Conservation (phyloP, 2,329 filamentous ascomycete species). For the Kalmusia sp. region DNA sequence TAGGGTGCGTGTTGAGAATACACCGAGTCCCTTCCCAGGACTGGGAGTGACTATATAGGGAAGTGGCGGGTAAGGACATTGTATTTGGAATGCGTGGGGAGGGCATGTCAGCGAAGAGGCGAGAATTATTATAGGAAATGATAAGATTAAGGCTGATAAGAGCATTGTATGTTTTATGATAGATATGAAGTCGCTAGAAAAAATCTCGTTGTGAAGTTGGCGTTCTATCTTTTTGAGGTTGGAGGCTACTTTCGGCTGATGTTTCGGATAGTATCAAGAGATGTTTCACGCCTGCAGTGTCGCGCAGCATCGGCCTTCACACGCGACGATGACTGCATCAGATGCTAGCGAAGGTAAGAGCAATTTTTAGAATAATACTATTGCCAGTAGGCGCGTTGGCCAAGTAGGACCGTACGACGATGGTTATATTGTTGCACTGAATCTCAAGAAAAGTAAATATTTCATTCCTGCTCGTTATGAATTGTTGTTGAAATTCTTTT, state of each 20-base stretch:
- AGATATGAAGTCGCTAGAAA: neutral
- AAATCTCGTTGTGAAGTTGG: neutral
- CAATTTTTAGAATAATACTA: too few relatives aligned
- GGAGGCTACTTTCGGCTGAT: neutral
- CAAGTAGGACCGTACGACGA: too few relatives aligned
- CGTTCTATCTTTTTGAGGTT: neutral
- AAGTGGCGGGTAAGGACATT: slow-evolving; percentile 32
- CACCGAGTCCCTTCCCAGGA: slow-evolving; percentile 51
- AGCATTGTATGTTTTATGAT: neutral
- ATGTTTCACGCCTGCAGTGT: slow-evolving; percentile 11
- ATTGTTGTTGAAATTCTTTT: too few relatives aligned
- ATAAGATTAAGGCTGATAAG: neutral
- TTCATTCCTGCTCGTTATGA: too few relatives aligned
- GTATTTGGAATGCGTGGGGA: slow-evolving; percentile 5
- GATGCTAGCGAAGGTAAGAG: too few relatives aligned
- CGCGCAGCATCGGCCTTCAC: slow-evolving; percentile 2
- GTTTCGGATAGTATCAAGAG: slow-evolving; percentile 5
- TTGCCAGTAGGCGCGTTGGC: too few relatives aligned
- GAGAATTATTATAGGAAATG: slow-evolving; percentile 5
- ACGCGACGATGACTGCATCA: slow-evolving; percentile 2
- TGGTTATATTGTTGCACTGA: too few relatives aligned
- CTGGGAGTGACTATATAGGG: slow-evolving; percentile 38
- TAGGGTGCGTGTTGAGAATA: slow-evolving; percentile 48
- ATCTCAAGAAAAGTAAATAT: too few relatives aligned
- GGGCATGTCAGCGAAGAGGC: slow-evolving; percentile 19